Conservation (phyloP, 352 stramenopile species). For the Phytophthora pini region DNA sequence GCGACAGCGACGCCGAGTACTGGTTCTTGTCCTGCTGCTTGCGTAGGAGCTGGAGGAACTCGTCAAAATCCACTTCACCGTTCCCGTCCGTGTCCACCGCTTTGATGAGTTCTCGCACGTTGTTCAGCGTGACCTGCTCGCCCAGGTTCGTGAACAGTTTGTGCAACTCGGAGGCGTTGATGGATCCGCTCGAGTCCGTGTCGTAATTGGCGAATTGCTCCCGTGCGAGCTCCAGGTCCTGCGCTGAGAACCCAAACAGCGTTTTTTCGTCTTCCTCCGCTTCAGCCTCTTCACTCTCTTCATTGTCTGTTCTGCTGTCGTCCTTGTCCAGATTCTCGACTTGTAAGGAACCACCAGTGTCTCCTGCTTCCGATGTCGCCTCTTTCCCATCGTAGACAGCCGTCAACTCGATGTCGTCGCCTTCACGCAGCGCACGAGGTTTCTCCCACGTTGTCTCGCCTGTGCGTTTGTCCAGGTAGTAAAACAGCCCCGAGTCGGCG, state of each 20-base stretch:
- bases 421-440: conserved; percentile 50
- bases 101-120: conserved; percentile 62
- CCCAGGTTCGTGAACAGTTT: conserved; percentile 65
- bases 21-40: conserved; percentile 69
- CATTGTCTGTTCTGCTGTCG: conserved; percentile 20
- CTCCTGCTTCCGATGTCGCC: conserved; percentile 11
- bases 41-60: conserved; percentile 67
- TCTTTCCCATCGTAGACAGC: conserved; percentile 35
- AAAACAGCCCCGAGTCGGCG: conserved; percentile 61
- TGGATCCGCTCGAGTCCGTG: conserved; percentile 64
- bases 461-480: conserved; percentile 79
- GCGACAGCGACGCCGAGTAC: conserved; percentile 66
- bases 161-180: conserved; percentile 63
- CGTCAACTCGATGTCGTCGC: conserved; percentile 59
- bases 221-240: conserved; percentile 50
- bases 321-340: conserved; percentile 35
- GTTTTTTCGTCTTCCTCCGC: conserved; percentile 24
- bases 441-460: conserved; percentile 82
- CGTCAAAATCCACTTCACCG: conserved; percentile 73
- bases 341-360: conserved; percentile 5
- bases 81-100: conserved; percentile 64
- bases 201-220: conserved; percentile 73
- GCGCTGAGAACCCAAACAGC: conserved; percentile 44
- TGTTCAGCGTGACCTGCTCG: conserved; percentile 65
- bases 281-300: conserved; percentile 2